Conservation (phyloP, 768 basidiomycete species). For the Lactarius quietus region DNA sequence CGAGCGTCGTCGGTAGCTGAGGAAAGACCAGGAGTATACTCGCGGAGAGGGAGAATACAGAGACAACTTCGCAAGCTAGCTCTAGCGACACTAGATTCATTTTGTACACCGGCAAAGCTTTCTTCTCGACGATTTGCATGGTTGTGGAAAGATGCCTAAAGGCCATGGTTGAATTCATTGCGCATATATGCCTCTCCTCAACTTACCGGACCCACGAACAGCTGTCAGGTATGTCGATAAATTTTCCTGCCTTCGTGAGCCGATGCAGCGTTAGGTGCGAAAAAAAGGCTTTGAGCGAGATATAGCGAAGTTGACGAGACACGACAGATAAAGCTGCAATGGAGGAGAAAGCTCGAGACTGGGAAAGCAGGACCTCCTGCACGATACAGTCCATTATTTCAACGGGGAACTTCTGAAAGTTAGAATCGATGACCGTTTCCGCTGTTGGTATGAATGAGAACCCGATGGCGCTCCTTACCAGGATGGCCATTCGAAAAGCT, state of each 20-base stretch:
- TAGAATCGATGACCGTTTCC: not conserved
- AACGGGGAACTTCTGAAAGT: slow-evolving; percentile 17
- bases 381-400: slow-evolving; percentile 33
- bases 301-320: slow-evolving; percentile 31
- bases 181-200: slow-evolving; percentile 19
- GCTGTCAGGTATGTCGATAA: slow-evolving; percentile 27
- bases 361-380: slow-evolving; percentile 22
- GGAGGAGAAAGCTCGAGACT: slow-evolving; percentile 26
- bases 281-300: slow-evolving; percentile 33
- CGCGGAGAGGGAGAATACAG: slow-evolving; percentile 11
- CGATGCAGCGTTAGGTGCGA: slow-evolving; percentile 24
- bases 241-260: slow-evolving; percentile 20
- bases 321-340: slow-evolving; percentile 31
- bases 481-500: not conserved
- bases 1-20: slow-evolving; percentile 38
- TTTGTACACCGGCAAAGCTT: slow-evolving; percentile 5
- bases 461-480: not conserved
- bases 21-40: slow-evolving; percentile 22
- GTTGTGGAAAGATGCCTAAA: slow-evolving; percentile 23
- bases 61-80: slow-evolving; percentile 24
- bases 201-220: slow-evolving; percentile 32
- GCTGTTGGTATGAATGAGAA: not conserved
- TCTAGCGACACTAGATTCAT: slow-evolving; percentile 24
- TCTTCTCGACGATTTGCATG: slow-evolving; percentile 19
- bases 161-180: slow-evolving; percentile 3